Conservation (phyloP, 1,284 basidiomycete species). For the Apiotrichum veenhuisii region DNA sequence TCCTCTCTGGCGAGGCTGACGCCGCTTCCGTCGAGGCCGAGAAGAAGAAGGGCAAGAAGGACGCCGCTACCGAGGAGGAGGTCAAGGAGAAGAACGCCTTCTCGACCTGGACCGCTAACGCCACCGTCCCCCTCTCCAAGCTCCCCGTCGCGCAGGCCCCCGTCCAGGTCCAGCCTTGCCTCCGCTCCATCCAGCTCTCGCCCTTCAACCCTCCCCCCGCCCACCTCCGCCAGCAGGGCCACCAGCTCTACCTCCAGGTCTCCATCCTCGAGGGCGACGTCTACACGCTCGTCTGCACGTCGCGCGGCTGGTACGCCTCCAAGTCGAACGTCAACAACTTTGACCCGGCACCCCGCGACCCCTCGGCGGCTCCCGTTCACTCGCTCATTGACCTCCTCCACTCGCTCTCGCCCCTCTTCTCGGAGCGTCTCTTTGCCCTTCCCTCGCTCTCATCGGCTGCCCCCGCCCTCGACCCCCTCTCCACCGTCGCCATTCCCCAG, state of each 20-base stretch:
- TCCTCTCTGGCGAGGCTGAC: slow-evolving; percentile 28
- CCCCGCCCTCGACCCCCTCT: slow-evolving; percentile 45
- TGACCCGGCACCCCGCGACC: slow-evolving; percentile 50
- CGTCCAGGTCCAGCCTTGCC: slow-evolving; percentile 40
- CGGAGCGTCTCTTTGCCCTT: slow-evolving; percentile 45
- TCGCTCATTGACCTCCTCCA: slow-evolving; percentile 56
- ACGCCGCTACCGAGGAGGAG: slow-evolving; percentile 21
- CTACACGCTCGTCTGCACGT: slow-evolving; percentile 54
- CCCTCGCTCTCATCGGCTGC: slow-evolving; percentile 34
- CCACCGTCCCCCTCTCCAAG: slow-evolving; percentile 34
- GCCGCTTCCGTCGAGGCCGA: slow-evolving; percentile 37
- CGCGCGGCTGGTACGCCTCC: slow-evolving; percentile 57
- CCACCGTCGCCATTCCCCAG: slow-evolving; percentile 55
- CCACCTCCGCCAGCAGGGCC: slow-evolving; percentile 54
- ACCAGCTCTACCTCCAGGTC: slow-evolving; percentile 57
- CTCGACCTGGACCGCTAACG: slow-evolving; percentile 45
- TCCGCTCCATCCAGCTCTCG: slow-evolving; percentile 54
- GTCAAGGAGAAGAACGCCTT: slow-evolving; percentile 48
- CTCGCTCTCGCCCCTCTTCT: slow-evolving; percentile 50
- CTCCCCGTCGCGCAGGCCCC: slow-evolving; percentile 44
- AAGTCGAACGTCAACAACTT: slow-evolving; percentile 51
- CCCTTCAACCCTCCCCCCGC: slow-evolving; percentile 60
- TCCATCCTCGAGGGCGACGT: slow-evolving; percentile 57
- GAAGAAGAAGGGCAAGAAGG: slow-evolving; percentile 38
- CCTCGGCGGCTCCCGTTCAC: slow-evolving; percentile 44